These are phyloP conservation scores for Dorcoceras hygrometricum DNA, from an alignment of 257 asterid species.

Conservation along the genomic window DNA sequence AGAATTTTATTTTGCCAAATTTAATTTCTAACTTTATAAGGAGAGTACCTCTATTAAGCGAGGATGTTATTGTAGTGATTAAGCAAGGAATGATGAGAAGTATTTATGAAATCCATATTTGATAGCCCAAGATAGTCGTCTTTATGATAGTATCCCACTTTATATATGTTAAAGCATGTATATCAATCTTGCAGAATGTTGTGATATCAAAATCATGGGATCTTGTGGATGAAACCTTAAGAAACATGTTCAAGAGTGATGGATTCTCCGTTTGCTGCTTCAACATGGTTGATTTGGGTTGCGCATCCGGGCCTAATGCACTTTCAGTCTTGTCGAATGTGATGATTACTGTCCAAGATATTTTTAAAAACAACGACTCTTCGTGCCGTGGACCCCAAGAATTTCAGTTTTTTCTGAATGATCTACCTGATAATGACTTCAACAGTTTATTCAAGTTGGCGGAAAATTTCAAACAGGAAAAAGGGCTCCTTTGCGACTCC, in stretches of 20 bases:
- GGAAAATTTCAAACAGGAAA: constrained; percentile 7
- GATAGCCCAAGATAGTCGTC: too few species aligned
- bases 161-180: too few species aligned
- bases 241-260: neutral
- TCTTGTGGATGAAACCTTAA: constrained; percentile 15
- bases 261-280: constrained; percentile 13
- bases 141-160: too few species aligned
- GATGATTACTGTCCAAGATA: constrained; percentile 15
- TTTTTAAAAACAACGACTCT: neutral
- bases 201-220: constrained; percentile 16
- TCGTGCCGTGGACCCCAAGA: too few species aligned
- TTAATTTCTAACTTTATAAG: too few species aligned
- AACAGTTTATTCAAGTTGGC: constrained; percentile 25
- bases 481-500: neutral
- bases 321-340: constrained; percentile 15
- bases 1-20: too few species aligned
- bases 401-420: constrained; percentile 24
- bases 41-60: too few species aligned
- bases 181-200: constrained; percentile 13
- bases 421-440: constrained; percentile 31
- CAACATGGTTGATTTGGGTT: constrained; percentile 28
- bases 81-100: too few species aligned
- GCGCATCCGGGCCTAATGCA: constrained; percentile 33
- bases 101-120: too few species aligned
- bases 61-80: too few species aligned